Evolutionary conservation across 2,329 filamentous ascomycete species (phyloP).

Genomic region (Coniochaeta sp.): DNA sequence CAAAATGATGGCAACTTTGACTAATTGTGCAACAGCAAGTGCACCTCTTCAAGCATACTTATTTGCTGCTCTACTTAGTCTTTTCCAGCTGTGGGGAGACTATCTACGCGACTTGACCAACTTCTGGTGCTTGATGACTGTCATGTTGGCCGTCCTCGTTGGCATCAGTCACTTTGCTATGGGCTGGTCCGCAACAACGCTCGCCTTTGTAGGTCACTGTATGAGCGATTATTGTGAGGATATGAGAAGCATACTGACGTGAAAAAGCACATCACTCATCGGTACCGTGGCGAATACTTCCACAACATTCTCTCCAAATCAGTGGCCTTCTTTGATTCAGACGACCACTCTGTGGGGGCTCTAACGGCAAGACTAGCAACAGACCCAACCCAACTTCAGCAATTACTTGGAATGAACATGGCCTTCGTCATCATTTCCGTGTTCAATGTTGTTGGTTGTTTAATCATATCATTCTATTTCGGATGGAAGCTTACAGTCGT

Average conservation of each 20-base stretch:
- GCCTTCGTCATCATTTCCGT: constrained; percentile 54
- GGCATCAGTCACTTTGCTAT: constrained; percentile 48
- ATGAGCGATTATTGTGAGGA: not conserved
- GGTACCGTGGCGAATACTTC: constrained; percentile 53
- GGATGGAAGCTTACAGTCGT: constrained; percentile 72
- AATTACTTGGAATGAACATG: constrained; percentile 56
- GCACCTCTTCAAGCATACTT: constrained; percentile 42
- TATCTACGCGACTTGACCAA: constrained; percentile 31
- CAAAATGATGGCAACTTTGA: not conserved
- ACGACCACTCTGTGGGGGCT: constrained; percentile 51
- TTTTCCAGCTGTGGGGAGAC: constrained; percentile 32
- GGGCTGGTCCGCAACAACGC: constrained; percentile 34
- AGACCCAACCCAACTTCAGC: constrained; percentile 52
- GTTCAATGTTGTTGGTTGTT: constrained; percentile 56
- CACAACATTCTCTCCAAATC: constrained; percentile 49
- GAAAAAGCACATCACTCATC: constrained; percentile 36
- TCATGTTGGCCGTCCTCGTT: constrained; percentile 45
- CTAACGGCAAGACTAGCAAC: constrained; percentile 47
- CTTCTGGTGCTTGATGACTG: constrained; percentile 60
- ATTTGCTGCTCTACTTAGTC: constrained; percentile 43
- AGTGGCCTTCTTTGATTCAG: constrained; percentile 51
- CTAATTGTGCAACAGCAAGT: constrained; percentile 12
- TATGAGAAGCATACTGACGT: not conserved
- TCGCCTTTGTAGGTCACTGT: constrained; percentile 27
- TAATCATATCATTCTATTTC: constrained; percentile 61